Conservation (phyloP, 805 yeast genomes). For the Priceomyces castillae region DNA sequence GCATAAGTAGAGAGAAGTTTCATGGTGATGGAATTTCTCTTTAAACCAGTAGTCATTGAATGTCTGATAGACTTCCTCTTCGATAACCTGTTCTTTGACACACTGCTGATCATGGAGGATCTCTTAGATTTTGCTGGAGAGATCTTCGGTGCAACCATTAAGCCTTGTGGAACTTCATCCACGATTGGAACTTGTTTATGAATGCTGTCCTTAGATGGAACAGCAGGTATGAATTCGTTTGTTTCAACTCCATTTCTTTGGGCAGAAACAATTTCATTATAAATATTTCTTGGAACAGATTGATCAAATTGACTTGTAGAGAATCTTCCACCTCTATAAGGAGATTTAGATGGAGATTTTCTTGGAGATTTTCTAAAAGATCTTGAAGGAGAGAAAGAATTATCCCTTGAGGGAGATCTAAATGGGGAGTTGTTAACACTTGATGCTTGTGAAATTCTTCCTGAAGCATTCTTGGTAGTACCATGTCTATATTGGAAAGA, state of each 20-base stretch:
- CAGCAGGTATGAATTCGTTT: constrained; percentile 26
- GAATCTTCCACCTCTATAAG: constrained; percentile 9
- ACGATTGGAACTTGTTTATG: constrained; percentile 16
- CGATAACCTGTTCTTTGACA: constrained; percentile 29
- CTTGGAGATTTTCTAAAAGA: constrained; percentile 19
- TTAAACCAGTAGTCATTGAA: constrained; percentile 46
- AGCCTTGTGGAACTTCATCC: constrained; percentile 16
- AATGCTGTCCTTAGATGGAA: constrained; percentile 39
- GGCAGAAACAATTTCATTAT: constrained; percentile 40
- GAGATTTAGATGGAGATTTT: constrained; percentile 21
- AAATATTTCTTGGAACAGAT: constrained; percentile 42
- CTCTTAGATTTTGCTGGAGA: constrained; percentile 25
- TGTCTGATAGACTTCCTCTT: constrained; percentile 37
- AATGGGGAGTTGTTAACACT: constrained; percentile 34
- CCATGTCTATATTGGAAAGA: constrained; percentile 41
- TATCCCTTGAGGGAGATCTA: constrained; percentile 22
- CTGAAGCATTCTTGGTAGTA: constrained; percentile 18
- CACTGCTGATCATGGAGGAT: constrained; percentile 24
- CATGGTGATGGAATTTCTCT: constrained; percentile 68
- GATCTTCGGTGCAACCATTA: constrained; percentile 29
- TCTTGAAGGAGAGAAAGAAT: constrained; percentile 14
- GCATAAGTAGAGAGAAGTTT: constrained; percentile 72
- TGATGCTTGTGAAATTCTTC: constrained; percentile 27
- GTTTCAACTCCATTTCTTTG: constrained; percentile 23
- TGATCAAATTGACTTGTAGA: constrained; percentile 16